These are phyloP conservation scores for Coniferiporia sulphurascens DNA, from an alignment of 1,284 basidiomycete genomes.

Conservation along the genomic window DNA sequence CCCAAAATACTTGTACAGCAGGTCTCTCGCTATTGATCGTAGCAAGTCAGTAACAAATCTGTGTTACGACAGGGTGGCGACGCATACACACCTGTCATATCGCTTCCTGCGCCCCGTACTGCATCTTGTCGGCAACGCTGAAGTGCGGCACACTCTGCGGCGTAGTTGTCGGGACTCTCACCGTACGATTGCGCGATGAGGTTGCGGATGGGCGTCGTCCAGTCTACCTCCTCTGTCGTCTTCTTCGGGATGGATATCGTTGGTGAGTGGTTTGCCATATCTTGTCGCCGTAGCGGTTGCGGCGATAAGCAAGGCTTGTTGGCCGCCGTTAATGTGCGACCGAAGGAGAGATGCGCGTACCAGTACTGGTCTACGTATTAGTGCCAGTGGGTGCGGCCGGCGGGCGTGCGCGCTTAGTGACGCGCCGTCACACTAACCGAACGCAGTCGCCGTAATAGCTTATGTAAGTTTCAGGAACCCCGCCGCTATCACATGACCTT, in stretches of 20 bases:
- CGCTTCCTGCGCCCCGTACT: slow-evolving; percentile 90
- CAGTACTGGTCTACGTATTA: too few relatives aligned
- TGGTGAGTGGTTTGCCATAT: slow-evolving; percentile 72
- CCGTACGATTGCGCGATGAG: slow-evolving; percentile 92
- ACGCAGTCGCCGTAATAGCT: too few relatives aligned
- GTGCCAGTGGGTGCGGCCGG: too few relatives aligned
- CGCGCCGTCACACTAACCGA: too few relatives aligned
- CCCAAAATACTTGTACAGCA: slow-evolving; percentile 99
- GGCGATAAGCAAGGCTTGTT: not conserved
- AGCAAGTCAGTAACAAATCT: not conserved
- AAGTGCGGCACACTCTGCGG: slow-evolving; percentile 77
- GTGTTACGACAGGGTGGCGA: too few relatives aligned
- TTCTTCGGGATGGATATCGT: slow-evolving; percentile 80
- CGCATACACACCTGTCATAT: slow-evolving; percentile 68
- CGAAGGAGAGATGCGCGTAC: too few relatives aligned
- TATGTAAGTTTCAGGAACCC: too few relatives aligned
- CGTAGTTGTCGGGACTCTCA: slow-evolving; percentile 86
- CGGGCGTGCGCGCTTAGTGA: too few relatives aligned
- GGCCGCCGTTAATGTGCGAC: not conserved
- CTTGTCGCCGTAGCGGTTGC: not conserved
- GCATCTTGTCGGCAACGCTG: slow-evolving; percentile 94
- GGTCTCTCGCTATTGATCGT: slow-evolving; percentile 66
- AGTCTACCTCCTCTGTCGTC: slow-evolving; percentile 83
- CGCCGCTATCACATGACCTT: too few relatives aligned
- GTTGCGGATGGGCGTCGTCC: slow-evolving; percentile 82